Evolutionary conservation across 306 rosid species (phyloP), one percentile per base, ranked within the genome.

Genomic region (Herpetospermum pedunculosum): DNA sequence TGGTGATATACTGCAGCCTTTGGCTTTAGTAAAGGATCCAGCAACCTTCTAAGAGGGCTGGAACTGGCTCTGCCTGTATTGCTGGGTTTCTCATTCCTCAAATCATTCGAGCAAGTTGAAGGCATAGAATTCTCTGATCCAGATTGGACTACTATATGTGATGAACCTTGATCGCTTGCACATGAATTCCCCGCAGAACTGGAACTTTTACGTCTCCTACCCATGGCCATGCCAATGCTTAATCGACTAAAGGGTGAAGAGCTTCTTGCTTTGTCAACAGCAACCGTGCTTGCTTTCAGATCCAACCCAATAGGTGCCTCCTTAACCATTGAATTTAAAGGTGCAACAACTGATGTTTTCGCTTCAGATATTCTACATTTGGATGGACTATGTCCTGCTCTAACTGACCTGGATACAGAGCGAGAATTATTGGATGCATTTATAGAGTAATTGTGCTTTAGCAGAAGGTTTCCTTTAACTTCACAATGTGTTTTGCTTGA

Each of bases 21-120:
- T 10, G 96, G 83, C 81, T 88, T 89, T 77, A 91, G 83, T 34
- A 95, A 78, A 57, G 97, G 97, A 74, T 89, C 90, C 72, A 95
- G 88, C 73, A 95, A 85, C 79, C 99, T 84, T 83, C 96, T 87
- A 70, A 95, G 83, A 78, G 99, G 99, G 80, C 97, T 91, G 37
- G 96, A 88, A 87, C 85, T 88, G 76, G 87, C 77, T 82, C 82
- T 86, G 78, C 77, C 50, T 77, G 82, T 80, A 74, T 77, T 83
- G 23, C 55, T 82, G 77, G 80, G 80, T 60, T 85, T 88, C 44
- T 85, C 92, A 57, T 59, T 79, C 77, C 76, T 84, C 30, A 89
- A 77, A 73, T n/a, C 76, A 79, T 87, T 82, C 76, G 78, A 74
- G 76, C 70, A 48, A 76, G 85, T 23, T 75, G 85, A 83, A 71